Evolutionary conservation across 176 grass and related monocot genomes (phyloP), one percentile per base, ranked within the genome.

Genomic region (Metroxylon sagu): DNA sequence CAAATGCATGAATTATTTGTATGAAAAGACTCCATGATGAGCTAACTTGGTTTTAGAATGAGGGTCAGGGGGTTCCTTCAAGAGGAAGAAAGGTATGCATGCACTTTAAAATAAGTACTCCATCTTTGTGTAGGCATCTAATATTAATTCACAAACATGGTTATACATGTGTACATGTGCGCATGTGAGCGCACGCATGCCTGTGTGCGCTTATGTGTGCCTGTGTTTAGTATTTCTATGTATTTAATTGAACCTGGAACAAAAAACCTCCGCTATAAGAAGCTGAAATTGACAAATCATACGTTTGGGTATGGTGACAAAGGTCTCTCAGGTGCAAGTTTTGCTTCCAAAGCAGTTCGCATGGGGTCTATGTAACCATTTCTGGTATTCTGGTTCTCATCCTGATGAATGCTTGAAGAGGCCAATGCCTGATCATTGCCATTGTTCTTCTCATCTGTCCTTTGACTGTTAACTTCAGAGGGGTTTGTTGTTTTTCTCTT

Each of bases 251-350:
- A 61, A 25, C 58, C 30, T 4, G 49, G 54, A 54, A 12, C 0
- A 31, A 35, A 14, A 78, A 52, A 52, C 0, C 18, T 59, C 19
- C 49, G 14, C 51, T 18, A 43, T 25, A 18, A 26, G 14, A 54
- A 19, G 68, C 43, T 57, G 26, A 77, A 29, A 4, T 74, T 18
- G 26, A 71, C 2, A 19, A 14, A 65, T 55, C 83, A 68, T 85
- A 87, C 83, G 62, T 95, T 87, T 52, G 80, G 56, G 59, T 85
- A 90, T 49, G 87, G 87, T 4, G 78, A 82, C 50, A 76, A 78
- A 5, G 75, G 60, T 82, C 79, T 69, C 4, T 18, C 29, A 5
- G 48, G 69, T 26, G 60, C 21, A 73, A 16, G 25, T 26, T 79
- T 82, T 4, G 12, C 29, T 4, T 56, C 60, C 66, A 49, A 70